These are phyloP conservation scores for Trypanosomatidae sp. DNA, from an alignment of 208 protist species.

Conservation along the genomic window DNA sequence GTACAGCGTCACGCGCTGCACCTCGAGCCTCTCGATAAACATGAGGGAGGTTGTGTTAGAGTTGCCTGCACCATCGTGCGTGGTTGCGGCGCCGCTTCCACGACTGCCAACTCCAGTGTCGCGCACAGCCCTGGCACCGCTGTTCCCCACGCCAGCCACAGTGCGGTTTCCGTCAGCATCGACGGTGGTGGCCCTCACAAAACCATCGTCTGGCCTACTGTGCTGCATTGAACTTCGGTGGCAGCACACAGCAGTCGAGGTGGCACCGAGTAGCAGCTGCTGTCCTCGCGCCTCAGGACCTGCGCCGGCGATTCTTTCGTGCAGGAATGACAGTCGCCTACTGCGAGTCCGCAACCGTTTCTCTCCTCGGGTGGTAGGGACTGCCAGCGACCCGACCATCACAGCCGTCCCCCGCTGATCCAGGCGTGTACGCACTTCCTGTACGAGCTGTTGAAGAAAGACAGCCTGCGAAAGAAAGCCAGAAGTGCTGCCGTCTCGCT, in stretches of 20 bases:
- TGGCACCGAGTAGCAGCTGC: slow-evolving; percentile 4
- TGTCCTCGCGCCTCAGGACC: slow-evolving; percentile 1
- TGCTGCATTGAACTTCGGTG: slow-evolving; percentile 10
- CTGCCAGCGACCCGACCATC: slow-evolving; percentile 22
- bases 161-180: background rate
- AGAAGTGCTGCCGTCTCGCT: slow-evolving; percentile 8
- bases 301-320: slow-evolving; percentile 1
- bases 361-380: slow-evolving; percentile 3
- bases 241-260: slow-evolving; percentile 22
- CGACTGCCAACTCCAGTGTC: background rate
- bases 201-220: slow-evolving; percentile 11
- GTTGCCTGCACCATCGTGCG: background rate
- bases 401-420: slow-evolving; percentile 18
- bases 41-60: slow-evolving; percentile 33
- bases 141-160: background rate
- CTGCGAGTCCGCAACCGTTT: slow-evolving; percentile 3
- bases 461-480: slow-evolving; percentile 25
- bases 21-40: slow-evolving; percentile 46
- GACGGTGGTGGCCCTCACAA: slow-evolving; percentile 2
- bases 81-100: background rate
- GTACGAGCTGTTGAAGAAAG: slow-evolving; percentile 27
- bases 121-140: background rate
- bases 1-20: slow-evolving; percentile 55
- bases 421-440: slow-evolving; percentile 24
- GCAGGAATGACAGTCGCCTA: background rate